Evolutionary conservation across 2,329 filamentous ascomycete species (phyloP).

Genomic region (Aspergillus pseudoterreus): DNA sequence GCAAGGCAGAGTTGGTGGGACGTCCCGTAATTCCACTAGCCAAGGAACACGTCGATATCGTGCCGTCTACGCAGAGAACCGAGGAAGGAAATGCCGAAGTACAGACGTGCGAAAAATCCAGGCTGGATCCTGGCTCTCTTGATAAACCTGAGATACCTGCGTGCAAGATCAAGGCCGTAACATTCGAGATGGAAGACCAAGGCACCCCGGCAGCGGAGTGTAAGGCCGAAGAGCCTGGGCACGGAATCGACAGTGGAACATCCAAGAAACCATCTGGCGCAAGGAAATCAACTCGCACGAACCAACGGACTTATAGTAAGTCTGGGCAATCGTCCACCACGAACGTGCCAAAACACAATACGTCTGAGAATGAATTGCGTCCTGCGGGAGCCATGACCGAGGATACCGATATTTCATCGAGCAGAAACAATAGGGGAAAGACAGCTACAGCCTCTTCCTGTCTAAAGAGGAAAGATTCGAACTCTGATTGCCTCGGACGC

Average conservation of each 20-base stretch:
- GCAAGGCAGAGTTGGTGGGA: neutral
- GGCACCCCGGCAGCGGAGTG: conserved; percentile 1
- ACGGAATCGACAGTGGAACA: neutral
- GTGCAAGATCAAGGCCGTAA: conserved; percentile 23
- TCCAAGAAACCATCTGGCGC: neutral
- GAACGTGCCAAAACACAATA: neutral
- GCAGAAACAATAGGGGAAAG: conserved; percentile 14
- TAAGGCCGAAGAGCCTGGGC: conserved; percentile 3
- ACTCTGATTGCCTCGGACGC: conserved; percentile 22
- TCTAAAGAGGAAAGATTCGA: conserved; percentile 13
- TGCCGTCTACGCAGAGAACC: neutral
- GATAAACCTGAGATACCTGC: neutral
- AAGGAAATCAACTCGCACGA: conserved; percentile 5
- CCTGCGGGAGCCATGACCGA: conserved; percentile 1
- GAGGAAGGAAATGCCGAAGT: neutral
- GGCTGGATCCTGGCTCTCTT: neutral
- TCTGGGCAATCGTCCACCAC: conserved; percentile 4
- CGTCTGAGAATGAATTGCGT: neutral
- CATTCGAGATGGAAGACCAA: conserved; percentile 15
- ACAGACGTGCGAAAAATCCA: too few relatives aligned
- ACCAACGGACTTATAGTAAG: conserved; percentile 19
- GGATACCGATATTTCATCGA: neutral
- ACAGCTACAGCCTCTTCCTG: conserved; percentile 1
- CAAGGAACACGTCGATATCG: neutral
- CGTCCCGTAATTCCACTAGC: neutral